Percentiles rank a stretch among this genome's conserved stretches.
Conservation (phyloP, 306 rosid species). For the Cucurbita maxima region DNA sequence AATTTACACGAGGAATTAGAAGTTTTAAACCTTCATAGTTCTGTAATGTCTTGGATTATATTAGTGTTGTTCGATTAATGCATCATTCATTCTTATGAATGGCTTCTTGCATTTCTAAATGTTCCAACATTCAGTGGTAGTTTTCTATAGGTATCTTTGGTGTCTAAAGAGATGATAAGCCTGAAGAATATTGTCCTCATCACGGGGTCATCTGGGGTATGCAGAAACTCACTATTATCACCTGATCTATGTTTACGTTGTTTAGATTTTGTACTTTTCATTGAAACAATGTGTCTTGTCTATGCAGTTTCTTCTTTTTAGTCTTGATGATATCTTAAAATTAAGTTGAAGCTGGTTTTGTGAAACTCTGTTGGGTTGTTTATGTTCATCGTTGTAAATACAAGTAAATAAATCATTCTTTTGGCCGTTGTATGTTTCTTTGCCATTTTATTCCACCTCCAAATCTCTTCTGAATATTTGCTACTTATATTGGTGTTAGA, state of each 20-base stretch:
- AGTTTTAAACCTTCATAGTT: neutral
- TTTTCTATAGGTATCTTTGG: neutral
- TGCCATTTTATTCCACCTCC: neutral
- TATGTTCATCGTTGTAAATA: neutral
- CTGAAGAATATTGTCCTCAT: slow-evolving; percentile 55
- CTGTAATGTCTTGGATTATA: neutral
- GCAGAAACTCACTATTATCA: slow-evolving; percentile 4
- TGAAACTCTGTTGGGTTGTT: neutral
- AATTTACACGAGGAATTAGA: neutral
- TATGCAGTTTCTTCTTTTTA: neutral
- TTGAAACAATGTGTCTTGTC: neutral
- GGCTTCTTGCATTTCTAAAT: neutral
- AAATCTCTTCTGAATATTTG: neutral
- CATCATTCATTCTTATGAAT: neutral
- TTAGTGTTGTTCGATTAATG: neutral
- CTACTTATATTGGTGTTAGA: neutral
- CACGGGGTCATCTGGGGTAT: slow-evolving; percentile 84
- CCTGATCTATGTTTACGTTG: neutral
- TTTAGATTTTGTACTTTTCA: neutral
- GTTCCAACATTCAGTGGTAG: neutral
- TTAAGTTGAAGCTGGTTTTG: neutral
- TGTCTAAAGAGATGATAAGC: neutral
- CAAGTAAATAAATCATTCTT: neutral
- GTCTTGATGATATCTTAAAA: neutral
- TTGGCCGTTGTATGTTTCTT: neutral